Conservation (phyloP, 2,329 filamentous ascomycete species). For the Colletotrichum tabaci region DNA sequence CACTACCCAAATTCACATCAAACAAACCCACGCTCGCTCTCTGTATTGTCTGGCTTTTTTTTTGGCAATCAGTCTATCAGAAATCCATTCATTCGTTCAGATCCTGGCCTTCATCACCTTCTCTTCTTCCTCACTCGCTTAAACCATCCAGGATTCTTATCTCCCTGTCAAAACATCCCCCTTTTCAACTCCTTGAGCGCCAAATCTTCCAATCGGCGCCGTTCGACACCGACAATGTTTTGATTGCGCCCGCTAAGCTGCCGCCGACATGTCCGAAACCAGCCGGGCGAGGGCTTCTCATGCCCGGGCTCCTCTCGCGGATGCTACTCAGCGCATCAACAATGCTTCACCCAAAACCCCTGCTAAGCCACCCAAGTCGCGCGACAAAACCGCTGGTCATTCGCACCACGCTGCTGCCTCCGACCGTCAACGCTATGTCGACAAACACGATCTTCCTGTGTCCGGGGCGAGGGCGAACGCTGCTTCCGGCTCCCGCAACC, state of each 20-base stretch:
- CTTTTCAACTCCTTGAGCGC: conserved; percentile 23
- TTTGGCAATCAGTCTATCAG: conserved; percentile 40
- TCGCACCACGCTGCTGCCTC: conserved; percentile 18
- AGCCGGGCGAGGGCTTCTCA: conserved; percentile 29
- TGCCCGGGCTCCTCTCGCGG: conserved; percentile 60
- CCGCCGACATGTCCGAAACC: conserved; percentile 40
- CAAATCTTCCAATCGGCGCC: background rate
- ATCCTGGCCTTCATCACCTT: conserved; percentile 25
- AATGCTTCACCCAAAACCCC: conserved; percentile 51
- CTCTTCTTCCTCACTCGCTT: conserved; percentile 35
- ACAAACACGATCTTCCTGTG: conserved; percentile 37
- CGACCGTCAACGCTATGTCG: conserved; percentile 41
- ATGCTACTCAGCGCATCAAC: conserved; percentile 65
- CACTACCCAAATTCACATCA: conserved; percentile 11
- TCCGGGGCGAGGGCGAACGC: conserved; percentile 9
- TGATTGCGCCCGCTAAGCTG: conserved; percentile 21
- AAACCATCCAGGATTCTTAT: conserved; percentile 28
- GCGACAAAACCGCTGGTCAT: conserved; percentile 41
- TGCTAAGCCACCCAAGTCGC: conserved; percentile 50
- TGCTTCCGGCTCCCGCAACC: conserved; percentile 43
- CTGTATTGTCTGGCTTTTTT: conserved; percentile 40
- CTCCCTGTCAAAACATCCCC: conserved; percentile 24
- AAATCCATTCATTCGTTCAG: conserved; percentile 40
- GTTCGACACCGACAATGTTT: conserved; percentile 26
- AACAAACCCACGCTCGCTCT: conserved; percentile 19